Conservation (phyloP, 108 stramenopile species). For the Stephanodiscus triporus region DNA sequence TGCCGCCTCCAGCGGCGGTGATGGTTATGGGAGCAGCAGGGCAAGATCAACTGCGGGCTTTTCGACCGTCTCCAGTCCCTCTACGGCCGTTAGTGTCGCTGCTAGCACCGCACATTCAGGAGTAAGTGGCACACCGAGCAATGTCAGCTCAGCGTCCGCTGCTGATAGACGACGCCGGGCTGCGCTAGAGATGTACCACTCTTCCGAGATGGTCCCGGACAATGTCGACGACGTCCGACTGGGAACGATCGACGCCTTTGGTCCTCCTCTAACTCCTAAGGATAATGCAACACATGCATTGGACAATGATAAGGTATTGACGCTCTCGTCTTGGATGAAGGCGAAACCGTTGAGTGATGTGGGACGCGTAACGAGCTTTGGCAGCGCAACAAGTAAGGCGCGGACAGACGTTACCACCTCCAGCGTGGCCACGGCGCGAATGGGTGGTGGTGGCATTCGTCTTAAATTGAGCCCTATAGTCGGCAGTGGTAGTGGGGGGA, state of each 20-base stretch:
- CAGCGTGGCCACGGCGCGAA: constrained; percentile 35
- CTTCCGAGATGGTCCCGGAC: constrained; percentile 47
- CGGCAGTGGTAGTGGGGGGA: neutral
- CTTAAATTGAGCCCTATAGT: neutral
- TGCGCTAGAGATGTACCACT: constrained; percentile 47
- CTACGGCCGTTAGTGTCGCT: neutral
- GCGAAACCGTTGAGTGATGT: constrained; percentile 6
- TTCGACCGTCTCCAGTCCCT: neutral
- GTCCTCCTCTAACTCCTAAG: neutral
- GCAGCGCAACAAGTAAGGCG: constrained; percentile 14
- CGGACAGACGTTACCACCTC: constrained; percentile 47
- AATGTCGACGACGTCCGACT: constrained; percentile 46
- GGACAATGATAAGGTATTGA: neutral
- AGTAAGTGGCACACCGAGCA: constrained; percentile 1
- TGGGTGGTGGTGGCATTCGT: constrained; percentile 29
- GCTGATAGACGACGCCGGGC: constrained; percentile 40
- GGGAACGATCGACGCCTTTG: constrained; percentile 38
- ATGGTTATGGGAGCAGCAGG: neutral
- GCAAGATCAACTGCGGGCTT: neutral
- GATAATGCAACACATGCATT: neutral
- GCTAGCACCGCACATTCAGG: neutral
- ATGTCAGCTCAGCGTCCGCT: constrained; percentile 9
- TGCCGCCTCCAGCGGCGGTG: neutral
- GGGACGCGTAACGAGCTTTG: constrained; percentile 15
- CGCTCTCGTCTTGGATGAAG: constrained; percentile 5